Evolutionary conservation across 1,284 basidiomycete genomes (phyloP), one percentile per base, ranked within the genome.

Genomic region (Psilocybe mexicana): DNA sequence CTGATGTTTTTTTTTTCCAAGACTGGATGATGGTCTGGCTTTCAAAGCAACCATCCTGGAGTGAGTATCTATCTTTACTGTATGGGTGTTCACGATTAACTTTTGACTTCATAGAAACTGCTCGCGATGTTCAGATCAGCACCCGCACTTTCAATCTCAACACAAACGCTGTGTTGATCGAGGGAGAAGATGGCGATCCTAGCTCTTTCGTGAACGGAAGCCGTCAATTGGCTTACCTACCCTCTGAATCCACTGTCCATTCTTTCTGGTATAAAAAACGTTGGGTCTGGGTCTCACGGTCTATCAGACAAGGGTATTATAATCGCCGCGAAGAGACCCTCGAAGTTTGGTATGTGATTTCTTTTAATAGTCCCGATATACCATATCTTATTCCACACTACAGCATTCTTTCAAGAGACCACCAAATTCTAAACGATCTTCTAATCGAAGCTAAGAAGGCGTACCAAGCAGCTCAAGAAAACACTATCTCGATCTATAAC

Each of bases 11-110:
- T 42, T 33, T 10, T 50, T 33, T 44, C 57, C 18, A 18, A 82
- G 82, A 79, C 52, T 86, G 86, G 85, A 78, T 87, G 68, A 80
- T 86, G 76, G 68, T 79, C 25, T 87, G 86, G 85, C 70, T 88
- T 1, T 80, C 83, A 4, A 77, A 77, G 52, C 82, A 84, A 24
- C 75, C 79, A 30, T 74, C 74, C 24, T 85, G 79, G 80, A 65
- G 71, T 74, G 58, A 63, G 69, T 46, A 30, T 14, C 33, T 46
- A 52, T 6, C 64, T 51, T 30, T 7, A 38, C 14, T 40, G 28
- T 28, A 11, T 30, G 28, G 50, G 12, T 6, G 42, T 6, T 36
- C 4, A 26, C 43, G n/a, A 52, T 60, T 50, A 60, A 35, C 4
- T 18, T 14, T 28, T 40, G 1, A 10, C 48, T 24, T 44, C 51